Evolutionary conservation across 1,284 basidiomycete genomes (phyloP).

Genomic region (Flammula alnicola): DNA sequence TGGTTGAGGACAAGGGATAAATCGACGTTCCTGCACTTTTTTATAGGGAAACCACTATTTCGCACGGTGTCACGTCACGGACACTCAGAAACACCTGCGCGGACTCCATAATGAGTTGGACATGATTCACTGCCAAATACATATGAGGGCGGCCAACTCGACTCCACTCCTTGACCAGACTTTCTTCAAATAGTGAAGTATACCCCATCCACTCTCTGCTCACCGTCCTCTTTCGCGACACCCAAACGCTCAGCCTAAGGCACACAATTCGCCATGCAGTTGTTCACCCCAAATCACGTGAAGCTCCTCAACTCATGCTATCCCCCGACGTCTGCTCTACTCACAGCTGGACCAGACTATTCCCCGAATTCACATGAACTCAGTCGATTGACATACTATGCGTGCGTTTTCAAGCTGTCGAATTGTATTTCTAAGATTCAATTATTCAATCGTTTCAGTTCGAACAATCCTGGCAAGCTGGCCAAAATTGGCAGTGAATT

Average conservation of each 20-base stretch:
- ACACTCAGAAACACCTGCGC: too few relatives aligned
- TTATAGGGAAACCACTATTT: constrained; percentile 5
- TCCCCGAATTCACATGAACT: constrained; percentile 90
- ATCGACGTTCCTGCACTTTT: background rate
- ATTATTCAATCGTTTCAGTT: constrained; percentile 33
- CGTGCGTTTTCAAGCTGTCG: constrained; percentile 40
- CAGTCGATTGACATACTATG: constrained; percentile 92
- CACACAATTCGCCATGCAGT: too few relatives aligned
- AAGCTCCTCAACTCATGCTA: constrained; percentile 91
- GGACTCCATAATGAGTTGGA: too few relatives aligned
- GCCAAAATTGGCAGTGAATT: constrained; percentile 86
- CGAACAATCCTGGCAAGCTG: constrained; percentile 89
- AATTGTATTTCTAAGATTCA: constrained; percentile 6
- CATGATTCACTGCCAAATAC: background rate
- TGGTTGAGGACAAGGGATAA: background rate
- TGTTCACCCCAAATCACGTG: constrained; percentile 86
- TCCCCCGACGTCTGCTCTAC: constrained; percentile 80
- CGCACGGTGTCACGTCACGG: constrained; percentile 10
- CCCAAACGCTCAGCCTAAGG: background rate
- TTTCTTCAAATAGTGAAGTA: background rate
- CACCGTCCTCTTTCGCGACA: background rate
- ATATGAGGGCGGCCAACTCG: background rate
- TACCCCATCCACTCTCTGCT: background rate
- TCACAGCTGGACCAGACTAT: constrained; percentile 80
- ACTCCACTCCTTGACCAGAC: constrained; percentile 1